phyloP scores from a whole-genome alignment of 768 basidiomycete species.

The Termitomyces heimii region DNA sequence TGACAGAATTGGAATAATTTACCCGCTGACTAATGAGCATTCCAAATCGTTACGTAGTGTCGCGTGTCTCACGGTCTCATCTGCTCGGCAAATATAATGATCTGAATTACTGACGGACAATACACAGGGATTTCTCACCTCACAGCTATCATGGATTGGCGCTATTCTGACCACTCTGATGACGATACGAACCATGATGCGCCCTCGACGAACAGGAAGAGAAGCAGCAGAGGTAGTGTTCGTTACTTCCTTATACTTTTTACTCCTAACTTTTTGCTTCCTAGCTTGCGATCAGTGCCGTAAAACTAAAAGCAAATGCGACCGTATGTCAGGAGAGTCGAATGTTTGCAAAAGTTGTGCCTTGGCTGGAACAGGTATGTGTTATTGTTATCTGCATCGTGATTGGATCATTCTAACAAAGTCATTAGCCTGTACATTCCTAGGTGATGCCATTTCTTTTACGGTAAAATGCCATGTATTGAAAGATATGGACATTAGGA shows the following conservation, averaged over 20 bases:
- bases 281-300: constrained; percentile 84
- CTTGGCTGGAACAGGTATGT: constrained; percentile 47
- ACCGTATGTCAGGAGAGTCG: constrained; percentile 42
- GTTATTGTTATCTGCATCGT: neutral
- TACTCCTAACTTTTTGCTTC: constrained; percentile 2
- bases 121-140: constrained; percentile 11
- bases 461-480: neutral
- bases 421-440: constrained; percentile 55
- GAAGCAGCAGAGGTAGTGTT: constrained; percentile 57
- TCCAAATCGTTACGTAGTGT: constrained; percentile 14
- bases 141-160: constrained; percentile 41
- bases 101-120: constrained; percentile 9
- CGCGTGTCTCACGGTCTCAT: constrained; percentile 20
- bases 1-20: neutral
- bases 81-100: constrained; percentile 1
- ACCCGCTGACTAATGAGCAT: neutral
- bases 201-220: constrained; percentile 41
- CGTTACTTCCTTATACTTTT: neutral
- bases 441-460: constrained; percentile 31
- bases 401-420: constrained; percentile 9
- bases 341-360: constrained; percentile 60
- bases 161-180: constrained; percentile 56
- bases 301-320: constrained; percentile 86
- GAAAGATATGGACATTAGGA: constrained; percentile 30
- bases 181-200: constrained; percentile 42